Evolutionary conservation across 2,329 filamentous ascomycete genomes (phyloP).

Genomic region (Exophiala xenobiotica): DNA sequence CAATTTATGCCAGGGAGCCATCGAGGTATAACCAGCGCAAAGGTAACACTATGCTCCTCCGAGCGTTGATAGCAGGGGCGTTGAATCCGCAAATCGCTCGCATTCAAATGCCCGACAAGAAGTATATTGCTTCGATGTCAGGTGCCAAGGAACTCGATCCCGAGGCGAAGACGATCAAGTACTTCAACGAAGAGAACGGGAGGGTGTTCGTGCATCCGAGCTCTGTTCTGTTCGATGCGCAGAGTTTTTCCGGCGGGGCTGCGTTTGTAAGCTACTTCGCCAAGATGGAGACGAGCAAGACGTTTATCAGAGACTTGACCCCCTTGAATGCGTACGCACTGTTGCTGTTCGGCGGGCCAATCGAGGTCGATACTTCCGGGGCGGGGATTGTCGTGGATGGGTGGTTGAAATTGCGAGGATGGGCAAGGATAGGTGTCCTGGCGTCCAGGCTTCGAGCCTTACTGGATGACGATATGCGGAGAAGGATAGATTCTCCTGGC

Average conservation of each 20-base stretch:
- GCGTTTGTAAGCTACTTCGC: conserved; percentile 86
- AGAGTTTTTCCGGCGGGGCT: conserved; percentile 70
- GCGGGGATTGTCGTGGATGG: conserved; percentile 86
- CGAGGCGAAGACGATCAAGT: conserved; percentile 87
- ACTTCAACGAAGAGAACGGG: conserved; percentile 80
- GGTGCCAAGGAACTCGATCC: conserved; percentile 92
- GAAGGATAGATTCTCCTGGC: conserved; percentile 74
- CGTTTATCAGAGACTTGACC: conserved; percentile 87
- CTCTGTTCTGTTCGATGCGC: conserved; percentile 88
- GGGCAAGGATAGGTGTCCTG: conserved; percentile 91
- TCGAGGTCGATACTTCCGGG: conserved; percentile 82
- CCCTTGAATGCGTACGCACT: conserved; percentile 89
- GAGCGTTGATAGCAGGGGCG: conserved; percentile 69
- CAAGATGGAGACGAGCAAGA: conserved; percentile 87
- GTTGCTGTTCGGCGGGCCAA: conserved; percentile 78
- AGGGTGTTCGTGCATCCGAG: conserved; percentile 91
- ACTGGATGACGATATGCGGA: conserved; percentile 79
- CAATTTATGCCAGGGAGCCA: conserved; percentile 53
- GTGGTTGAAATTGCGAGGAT: conserved; percentile 82
- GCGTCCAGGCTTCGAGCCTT: conserved; percentile 79
- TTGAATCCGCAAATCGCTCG: conserved; percentile 85
- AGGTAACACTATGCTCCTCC: conserved; percentile 53
- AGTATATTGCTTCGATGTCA: conserved; percentile 81
- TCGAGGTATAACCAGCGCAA: conserved; percentile 41
- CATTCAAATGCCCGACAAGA: conserved; percentile 93